Evolutionary conservation across 2,329 filamentous ascomycete species (phyloP).

Genomic region (Fusarium falciforme): DNA sequence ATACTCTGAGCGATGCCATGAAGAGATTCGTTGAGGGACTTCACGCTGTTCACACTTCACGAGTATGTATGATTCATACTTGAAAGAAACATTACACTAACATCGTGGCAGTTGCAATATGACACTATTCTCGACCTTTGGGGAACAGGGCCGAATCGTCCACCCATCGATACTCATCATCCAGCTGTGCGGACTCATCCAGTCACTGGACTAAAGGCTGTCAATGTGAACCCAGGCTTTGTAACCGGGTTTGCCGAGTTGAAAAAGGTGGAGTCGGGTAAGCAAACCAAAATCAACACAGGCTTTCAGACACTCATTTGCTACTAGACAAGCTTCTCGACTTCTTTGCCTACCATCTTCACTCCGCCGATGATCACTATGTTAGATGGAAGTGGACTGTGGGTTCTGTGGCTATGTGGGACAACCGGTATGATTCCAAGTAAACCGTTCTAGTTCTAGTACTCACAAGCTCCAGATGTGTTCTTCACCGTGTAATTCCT

Average conservation of each 20-base stretch:
- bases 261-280: conserved; percentile 60
- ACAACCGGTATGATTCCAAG: conserved; percentile 49
- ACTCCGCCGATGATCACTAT: conserved; percentile 61
- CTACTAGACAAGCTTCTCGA: conserved; percentile 49
- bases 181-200: conserved; percentile 62
- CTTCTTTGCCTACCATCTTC: conserved; percentile 59
- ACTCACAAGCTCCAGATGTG: neutral
- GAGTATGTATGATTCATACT: neutral
- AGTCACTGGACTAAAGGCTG: conserved; percentile 57
- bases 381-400: conserved; percentile 63
- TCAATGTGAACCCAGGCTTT: conserved; percentile 60
- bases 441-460: neutral
- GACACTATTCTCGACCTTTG: conserved; percentile 20
- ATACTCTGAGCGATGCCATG: conserved; percentile 56
- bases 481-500: conserved; percentile 26
- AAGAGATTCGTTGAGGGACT: conserved; percentile 56
- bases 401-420: conserved; percentile 63
- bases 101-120: conserved; percentile 2
- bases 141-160: conserved; percentile 40
- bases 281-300: conserved; percentile 20
- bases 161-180: conserved; percentile 60
- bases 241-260: conserved; percentile 62
- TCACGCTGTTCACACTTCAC: conserved; percentile 58
- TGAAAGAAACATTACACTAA: neutral
- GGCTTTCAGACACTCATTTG: neutral